Conservation (phyloP, 768 basidiomycete species). For the Postia placenta region DNA sequence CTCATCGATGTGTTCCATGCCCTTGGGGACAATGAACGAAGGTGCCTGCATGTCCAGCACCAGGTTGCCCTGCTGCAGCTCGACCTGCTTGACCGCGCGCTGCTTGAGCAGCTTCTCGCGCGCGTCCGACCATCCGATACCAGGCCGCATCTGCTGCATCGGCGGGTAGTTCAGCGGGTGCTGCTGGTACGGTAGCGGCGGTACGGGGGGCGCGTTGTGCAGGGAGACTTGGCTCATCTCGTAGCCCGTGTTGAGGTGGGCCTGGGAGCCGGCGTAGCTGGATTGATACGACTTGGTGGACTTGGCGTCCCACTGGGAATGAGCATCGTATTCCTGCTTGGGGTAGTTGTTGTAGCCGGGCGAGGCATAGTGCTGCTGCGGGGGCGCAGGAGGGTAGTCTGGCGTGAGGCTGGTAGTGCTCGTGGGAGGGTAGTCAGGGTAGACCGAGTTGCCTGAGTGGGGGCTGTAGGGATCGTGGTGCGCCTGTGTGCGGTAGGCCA, state of each 20-base stretch:
- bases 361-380: conserved; percentile 9
- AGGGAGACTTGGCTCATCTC: conserved; percentile 46
- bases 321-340: conserved; percentile 17
- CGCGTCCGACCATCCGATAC: conserved; percentile 53
- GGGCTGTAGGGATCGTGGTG: conserved; percentile 22
- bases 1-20: conserved; percentile 58
- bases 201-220: conserved; percentile 43
- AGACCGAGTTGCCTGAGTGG: conserved; percentile 3
- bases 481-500: conserved; percentile 23
- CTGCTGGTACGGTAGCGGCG: conserved; percentile 42
- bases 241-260: conserved; percentile 58
- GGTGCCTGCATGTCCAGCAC: conserved; percentile 83
- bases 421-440: conserved; percentile 15
- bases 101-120: conserved; percentile 80
- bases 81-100: conserved; percentile 72
- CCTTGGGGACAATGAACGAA: conserved; percentile 67
- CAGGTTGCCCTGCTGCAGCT: conserved; percentile 76
- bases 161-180: conserved; percentile 62
- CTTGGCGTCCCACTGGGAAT: conserved; percentile 37
- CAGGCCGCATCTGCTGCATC: conserved; percentile 31
- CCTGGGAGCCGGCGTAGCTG: conserved; percentile 63
- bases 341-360: conserved; percentile 12
- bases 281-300: conserved; percentile 61
- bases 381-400: conserved; percentile 14
- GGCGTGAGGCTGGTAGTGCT: conserved; percentile 8